Base-by-base conservation (phyloP, 768 basidiomycete species). In the Tulasnella calospora region DNA sequence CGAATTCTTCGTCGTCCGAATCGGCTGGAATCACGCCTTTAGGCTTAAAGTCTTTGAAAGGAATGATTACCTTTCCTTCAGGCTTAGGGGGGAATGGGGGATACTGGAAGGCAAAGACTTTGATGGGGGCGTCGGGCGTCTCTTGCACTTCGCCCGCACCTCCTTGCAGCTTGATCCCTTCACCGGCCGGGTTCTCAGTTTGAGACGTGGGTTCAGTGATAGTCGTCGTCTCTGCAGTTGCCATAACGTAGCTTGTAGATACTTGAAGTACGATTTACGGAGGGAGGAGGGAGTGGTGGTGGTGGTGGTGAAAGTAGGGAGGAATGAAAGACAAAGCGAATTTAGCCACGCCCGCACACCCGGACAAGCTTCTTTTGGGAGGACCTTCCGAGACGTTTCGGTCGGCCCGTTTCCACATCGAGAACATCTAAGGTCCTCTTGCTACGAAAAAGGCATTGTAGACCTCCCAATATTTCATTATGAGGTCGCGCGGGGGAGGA, bases 11-110 rank as follows among this genome's bases (percentile, higher is more conserved):
- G 17, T 78, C 77, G 44, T 78, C 77, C 27, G 67, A 70, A 33
- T 70, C 67, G 17, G 77, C 77, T 41, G 77, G 44, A 17, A 70
- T 41, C 12, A 92, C 90, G 10, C 91, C 92, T 69, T 82, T 81
- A 7, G 90, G 88, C 81, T 86, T 86, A 85, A 91, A 92, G 19
- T 85, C 81, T 47, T 84, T 86, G 87, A 91, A 92, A 0, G 90
- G 85, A 79, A 88, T 84, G 82, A 92, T 87, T 0, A 82, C 82
- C 35, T 86, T 87, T 57, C 88, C 89, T 0, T 83, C 80, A 0
- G 88, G 89, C 30, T 84, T 83, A 27, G 78, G 33, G 23, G 89
- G 88, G 80, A 89, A 89, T 1, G 89, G 89, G 1, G 85, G 89
- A 44, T 33, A 80, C 23, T 57, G 74, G 71, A 71, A 71, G 23